These are phyloP conservation scores for Suillus occidentalis DNA, from an alignment of 768 basidiomycete species.

Conservation along the genomic window DNA sequence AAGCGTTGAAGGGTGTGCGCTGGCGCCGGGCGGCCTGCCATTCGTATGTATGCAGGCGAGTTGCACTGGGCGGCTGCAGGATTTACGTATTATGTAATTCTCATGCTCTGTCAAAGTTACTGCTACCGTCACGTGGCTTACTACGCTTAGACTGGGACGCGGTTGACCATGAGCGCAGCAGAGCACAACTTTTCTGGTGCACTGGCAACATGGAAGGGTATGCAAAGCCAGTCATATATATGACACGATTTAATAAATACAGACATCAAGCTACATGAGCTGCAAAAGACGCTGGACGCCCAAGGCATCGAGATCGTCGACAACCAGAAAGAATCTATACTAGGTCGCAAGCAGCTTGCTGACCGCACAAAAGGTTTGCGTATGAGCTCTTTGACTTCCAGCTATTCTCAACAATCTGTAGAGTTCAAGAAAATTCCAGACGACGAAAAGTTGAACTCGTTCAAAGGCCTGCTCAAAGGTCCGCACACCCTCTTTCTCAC, in stretches of 20 bases:
- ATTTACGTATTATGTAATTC: too few species aligned
- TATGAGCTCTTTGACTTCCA: background rate
- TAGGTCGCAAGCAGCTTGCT: slow-evolving; percentile 90
- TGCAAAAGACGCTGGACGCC: slow-evolving; percentile 90
- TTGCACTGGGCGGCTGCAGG: too few species aligned
- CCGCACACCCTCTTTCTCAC: slow-evolving; percentile 14
- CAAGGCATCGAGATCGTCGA: slow-evolving; percentile 96
- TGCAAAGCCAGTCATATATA: slow-evolving; percentile 14
- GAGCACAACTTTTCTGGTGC: slow-evolving; percentile 94
- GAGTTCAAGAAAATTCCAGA: slow-evolving; percentile 97
- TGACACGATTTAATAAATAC: background rate
- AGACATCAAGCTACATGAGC: slow-evolving; percentile 87
- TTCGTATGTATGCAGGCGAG: too few species aligned
- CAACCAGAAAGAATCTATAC: slow-evolving; percentile 96
- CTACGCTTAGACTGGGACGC: background rate
- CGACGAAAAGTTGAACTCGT: slow-evolving; percentile 79
- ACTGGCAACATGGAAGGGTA: slow-evolving; percentile 89
- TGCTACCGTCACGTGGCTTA: background rate
- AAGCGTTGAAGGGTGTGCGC: too few species aligned
- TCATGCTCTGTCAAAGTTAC: too few species aligned
- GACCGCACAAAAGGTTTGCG: slow-evolving; percentile 94
- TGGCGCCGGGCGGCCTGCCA: too few species aligned
- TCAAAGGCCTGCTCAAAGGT: slow-evolving; percentile 92
- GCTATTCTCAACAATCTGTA: slow-evolving; percentile 29
- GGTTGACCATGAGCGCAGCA: slow-evolving; percentile 26